Evolutionary conservation across 2,329 filamentous ascomycete species (phyloP).

Genomic region (Cladosporium sp.): DNA sequence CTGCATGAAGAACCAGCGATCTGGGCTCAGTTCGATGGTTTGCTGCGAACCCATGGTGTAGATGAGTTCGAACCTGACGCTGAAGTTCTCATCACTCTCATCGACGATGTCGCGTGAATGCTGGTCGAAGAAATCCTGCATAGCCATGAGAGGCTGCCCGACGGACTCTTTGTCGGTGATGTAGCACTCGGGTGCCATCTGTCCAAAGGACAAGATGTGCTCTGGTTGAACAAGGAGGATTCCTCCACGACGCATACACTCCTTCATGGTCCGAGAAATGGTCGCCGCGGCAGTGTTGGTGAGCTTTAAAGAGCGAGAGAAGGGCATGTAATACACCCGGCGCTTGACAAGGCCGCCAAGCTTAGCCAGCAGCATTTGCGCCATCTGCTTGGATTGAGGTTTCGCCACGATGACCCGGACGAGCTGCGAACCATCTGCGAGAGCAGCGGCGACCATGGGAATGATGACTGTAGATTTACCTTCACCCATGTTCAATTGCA

Average conservation of each 20-base stretch:
- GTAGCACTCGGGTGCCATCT: slow-evolving; percentile 61
- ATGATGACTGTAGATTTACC: slow-evolving; percentile 71
- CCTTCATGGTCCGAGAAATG: slow-evolving; percentile 43
- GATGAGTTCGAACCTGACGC: slow-evolving; percentile 44
- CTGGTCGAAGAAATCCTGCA: slow-evolving; percentile 52
- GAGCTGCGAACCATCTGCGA: slow-evolving; percentile 46
- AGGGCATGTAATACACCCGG: slow-evolving; percentile 57
- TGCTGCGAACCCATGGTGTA: slow-evolving; percentile 46
- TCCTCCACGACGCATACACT: slow-evolving; percentile 48
- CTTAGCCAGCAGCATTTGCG: slow-evolving; percentile 55
- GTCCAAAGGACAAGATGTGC: slow-evolving; percentile 64
- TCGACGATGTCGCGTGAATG: slow-evolving; percentile 63
- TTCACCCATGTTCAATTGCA: slow-evolving; percentile 72
- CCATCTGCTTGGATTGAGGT: slow-evolving; percentile 58
- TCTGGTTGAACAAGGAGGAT: slow-evolving; percentile 63
- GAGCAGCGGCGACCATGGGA: slow-evolving; percentile 57
- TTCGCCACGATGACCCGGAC: slow-evolving; percentile 59
- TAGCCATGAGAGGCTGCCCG: slow-evolving; percentile 51
- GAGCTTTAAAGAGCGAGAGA: slow-evolving; percentile 54
- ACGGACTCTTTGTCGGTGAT: slow-evolving; percentile 47
- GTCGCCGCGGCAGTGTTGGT: slow-evolving; percentile 30
- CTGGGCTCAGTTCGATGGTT: slow-evolving; percentile 42
- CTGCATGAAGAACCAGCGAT: slow-evolving; percentile 43
- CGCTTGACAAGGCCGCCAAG: slow-evolving; percentile 58
- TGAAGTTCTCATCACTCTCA: slow-evolving; percentile 55